Conservation (phyloP, 352 stramenopile genomes). For the Globisporangium carolinianum region DNA sequence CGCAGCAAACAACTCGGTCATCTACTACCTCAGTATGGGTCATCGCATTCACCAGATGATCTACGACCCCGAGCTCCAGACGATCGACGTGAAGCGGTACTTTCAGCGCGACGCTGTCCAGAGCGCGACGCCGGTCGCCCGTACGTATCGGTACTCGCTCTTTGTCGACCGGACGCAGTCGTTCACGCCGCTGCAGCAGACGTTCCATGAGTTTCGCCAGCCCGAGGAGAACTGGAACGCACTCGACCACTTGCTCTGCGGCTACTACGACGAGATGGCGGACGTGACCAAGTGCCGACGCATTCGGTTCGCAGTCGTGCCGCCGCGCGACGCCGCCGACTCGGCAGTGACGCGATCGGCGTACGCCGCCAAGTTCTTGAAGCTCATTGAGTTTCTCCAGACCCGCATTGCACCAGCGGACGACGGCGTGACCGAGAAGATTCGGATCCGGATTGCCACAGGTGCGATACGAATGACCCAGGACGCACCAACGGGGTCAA, state of each 20-base stretch:
- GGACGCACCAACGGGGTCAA: not conserved
- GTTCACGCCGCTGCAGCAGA: slow-evolving; percentile 66
- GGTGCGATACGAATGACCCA: slow-evolving; percentile 6
- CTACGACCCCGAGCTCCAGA: slow-evolving; percentile 64
- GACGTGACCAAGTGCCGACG: slow-evolving; percentile 64
- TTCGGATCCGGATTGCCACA: slow-evolving; percentile 25
- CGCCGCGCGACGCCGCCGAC: slow-evolving; percentile 15
- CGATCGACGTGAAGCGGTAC: slow-evolving; percentile 76
- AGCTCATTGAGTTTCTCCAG: slow-evolving; percentile 64
- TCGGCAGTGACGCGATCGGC: slow-evolving; percentile 11
- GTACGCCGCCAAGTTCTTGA: slow-evolving; percentile 46
- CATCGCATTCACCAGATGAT: slow-evolving; percentile 79
- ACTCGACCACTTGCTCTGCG: slow-evolving; percentile 66
- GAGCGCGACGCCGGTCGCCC: slow-evolving; percentile 23
- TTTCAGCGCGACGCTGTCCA: slow-evolving; percentile 31
- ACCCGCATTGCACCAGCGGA: slow-evolving; percentile 42
- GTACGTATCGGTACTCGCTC: slow-evolving; percentile 62
- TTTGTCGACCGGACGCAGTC: slow-evolving; percentile 57
- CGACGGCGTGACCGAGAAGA: slow-evolving; percentile 40
- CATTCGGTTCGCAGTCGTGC: slow-evolving; percentile 65
- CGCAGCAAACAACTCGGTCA: slow-evolving; percentile 11
- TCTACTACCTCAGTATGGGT: slow-evolving; percentile 73
- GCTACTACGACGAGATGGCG: slow-evolving; percentile 69
- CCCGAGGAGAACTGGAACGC: slow-evolving; percentile 79
- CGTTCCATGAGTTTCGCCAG: slow-evolving; percentile 61